Conservation (phyloP, 169 alveolate species). For the Cryptosporidium felis region DNA sequence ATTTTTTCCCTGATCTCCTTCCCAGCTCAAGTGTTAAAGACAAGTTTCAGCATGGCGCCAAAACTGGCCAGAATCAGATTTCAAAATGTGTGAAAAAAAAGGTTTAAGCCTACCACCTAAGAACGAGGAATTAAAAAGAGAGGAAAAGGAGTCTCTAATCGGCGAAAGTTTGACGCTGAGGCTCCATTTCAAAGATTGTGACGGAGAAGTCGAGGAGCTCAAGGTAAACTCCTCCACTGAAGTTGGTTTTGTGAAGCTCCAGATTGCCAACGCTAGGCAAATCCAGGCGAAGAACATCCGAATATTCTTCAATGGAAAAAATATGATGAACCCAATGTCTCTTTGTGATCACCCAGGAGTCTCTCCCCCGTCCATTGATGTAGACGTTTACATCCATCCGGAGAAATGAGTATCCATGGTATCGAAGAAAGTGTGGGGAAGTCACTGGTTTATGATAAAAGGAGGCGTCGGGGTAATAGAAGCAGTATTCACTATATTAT, state of each 20-base stretch:
- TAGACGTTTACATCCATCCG: conserved; percentile 63
- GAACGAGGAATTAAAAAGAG: conserved; percentile 50
- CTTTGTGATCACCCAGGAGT: conserved; percentile 76
- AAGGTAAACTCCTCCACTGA: conserved; percentile 75
- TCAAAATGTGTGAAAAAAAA: conserved; percentile 64
- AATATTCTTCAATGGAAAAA: conserved; percentile 51
- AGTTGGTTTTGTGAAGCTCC: conserved; percentile 77
- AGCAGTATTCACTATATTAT: conserved; percentile 51
- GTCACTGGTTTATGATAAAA: too few species aligned
- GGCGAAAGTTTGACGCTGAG: conserved; percentile 48
- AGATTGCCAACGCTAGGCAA: conserved; percentile 68
- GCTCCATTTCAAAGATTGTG: conserved; percentile 19
- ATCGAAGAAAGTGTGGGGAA: too few species aligned
- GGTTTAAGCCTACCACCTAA: conserved; percentile 68
- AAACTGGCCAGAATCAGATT: neutral
- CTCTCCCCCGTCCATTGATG: conserved; percentile 71
- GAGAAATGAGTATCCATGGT: too few species aligned
- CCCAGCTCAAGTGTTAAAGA: neutral
- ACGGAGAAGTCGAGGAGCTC: conserved; percentile 19
- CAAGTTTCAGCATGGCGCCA: conserved; percentile 19
- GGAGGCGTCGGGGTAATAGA: neutral
- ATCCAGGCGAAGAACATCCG: conserved; percentile 72
- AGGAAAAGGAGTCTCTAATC: conserved; percentile 41
- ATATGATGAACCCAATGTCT: conserved; percentile 76
- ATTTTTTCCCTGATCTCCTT: neutral